These are phyloP conservation scores for Tolypocladium ovalisporum DNA, from an alignment of 2,329 filamentous ascomycete genomes.

Conservation along the genomic window DNA sequence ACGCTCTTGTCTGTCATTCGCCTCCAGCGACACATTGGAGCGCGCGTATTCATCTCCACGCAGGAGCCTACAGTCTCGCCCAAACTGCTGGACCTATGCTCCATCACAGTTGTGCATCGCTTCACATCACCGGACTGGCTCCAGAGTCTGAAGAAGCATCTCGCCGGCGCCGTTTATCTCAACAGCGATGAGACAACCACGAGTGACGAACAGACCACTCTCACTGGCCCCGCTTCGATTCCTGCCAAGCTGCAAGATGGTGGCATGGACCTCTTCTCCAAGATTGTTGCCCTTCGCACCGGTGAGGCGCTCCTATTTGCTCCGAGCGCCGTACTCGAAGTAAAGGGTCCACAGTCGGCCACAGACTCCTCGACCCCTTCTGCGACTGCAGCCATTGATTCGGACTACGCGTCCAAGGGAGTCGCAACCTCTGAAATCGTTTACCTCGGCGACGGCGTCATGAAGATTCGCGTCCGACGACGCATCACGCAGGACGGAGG, in stretches of 20 bases:
- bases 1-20: constrained; percentile 53
- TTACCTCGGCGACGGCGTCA: constrained; percentile 23
- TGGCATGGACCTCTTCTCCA: constrained; percentile 22
- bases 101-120: constrained; percentile 60
- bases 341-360: no score
- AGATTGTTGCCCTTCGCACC: constrained; percentile 29
- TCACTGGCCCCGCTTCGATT: neutral
- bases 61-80: constrained; percentile 67
- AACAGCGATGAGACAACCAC: neutral
- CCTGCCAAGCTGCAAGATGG: neutral
- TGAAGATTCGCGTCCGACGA: constrained; percentile 28
- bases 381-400: neutral
- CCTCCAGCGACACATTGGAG: constrained; percentile 58
- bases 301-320: constrained; percentile 37
- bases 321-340: constrained; percentile 27
- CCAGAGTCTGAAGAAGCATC: constrained; percentile 26
- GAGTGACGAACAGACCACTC: neutral
- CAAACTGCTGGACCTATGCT: constrained; percentile 58
- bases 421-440: neutral
- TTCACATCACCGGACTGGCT: constrained; percentile 60
- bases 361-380: neutral
- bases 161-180: constrained; percentile 24
- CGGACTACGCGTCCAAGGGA: neutral
- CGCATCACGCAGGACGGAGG: constrained; percentile 35
- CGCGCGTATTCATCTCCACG: constrained; percentile 60